Evolutionary conservation across 306 rosid species (phyloP).

Genomic region (Pterocarpus santalinus): DNA sequence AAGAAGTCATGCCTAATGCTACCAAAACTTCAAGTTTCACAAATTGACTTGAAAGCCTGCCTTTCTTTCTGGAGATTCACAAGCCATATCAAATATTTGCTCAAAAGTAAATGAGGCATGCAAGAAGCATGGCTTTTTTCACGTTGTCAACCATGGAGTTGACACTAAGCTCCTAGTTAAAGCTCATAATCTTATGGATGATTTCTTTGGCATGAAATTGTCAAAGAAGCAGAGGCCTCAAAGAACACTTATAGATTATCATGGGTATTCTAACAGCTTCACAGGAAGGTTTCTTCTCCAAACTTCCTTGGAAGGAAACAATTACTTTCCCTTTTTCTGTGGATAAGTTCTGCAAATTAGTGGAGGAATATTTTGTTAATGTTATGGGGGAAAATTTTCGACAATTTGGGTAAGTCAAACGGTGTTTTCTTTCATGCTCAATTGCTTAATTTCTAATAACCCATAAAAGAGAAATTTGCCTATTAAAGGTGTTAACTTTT

Average conservation of each 20-base stretch:
- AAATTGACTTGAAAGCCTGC: constrained; percentile 56
- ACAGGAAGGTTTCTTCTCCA: constrained; percentile 77
- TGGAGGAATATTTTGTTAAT: constrained; percentile 67
- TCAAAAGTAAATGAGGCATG: constrained; percentile 65
- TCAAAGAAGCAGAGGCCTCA: constrained; percentile 70
- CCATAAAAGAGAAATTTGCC: no score
- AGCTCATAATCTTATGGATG: constrained; percentile 61
- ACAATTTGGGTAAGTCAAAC: constrained; percentile 60
- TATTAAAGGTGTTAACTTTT: no score
- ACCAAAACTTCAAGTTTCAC: constrained; percentile 58
- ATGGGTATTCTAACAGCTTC: constrained; percentile 86
- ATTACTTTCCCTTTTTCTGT: constrained; percentile 63
- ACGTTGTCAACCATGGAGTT: constrained; percentile 81
- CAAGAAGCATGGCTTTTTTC: constrained; percentile 79
- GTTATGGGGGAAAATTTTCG: constrained; percentile 75
- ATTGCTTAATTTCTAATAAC: no score
- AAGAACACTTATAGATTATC: constrained; percentile 67
- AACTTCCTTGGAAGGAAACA: constrained; percentile 96
- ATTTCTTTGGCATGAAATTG: constrained; percentile 69
- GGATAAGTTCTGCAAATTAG: constrained; percentile 37
- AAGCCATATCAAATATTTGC: constrained; percentile 47
- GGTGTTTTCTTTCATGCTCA: no score
- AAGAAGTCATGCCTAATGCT: constrained; percentile 55
- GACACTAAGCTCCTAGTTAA: constrained; percentile 51
- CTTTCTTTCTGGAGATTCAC: constrained; percentile 55